Base-by-base conservation (phyloP, 2,329 filamentous ascomycete species). In the Westerdykella ornata region DNA sequence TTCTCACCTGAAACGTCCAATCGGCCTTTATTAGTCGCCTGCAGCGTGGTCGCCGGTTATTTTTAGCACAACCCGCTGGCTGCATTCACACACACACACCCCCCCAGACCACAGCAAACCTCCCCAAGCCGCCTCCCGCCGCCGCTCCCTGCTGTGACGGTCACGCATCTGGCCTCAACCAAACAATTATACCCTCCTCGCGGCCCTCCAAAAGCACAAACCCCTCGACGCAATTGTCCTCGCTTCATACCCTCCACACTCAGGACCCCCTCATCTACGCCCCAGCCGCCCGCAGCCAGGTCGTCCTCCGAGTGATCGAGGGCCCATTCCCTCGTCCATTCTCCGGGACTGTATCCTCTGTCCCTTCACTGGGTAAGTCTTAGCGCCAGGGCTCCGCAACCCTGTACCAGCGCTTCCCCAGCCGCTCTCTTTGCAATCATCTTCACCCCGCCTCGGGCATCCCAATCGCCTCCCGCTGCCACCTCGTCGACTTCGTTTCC, bases 361-460 rank as follows among this genome's bases (percentile, higher is more conserved):
- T 26, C 48, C 53, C 35, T 56, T 58, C 54, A 62, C 61, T 62
- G 62, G 59, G 53, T 54, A 57, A 59, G 59, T 60, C 41, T 63
- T 59, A 62, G 60, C 61, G 61, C 61, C 61, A 56, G 54, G 42
- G 47, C 49, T 49, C 53, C 55, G 51, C 53, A 51, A 47, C 49
- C 50, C 53, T 54, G 49, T 48, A 45, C 52, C 46, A 59, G 54
- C 60, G 58, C 60, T 58, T 62, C 59, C 44, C 52, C 59, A 60
- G 52, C 56, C 59, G 58, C 58, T 51, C 44, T 51, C 36, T 38
- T 47, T 47, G 50, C 55, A 50, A 57, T 54, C 53, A 55, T 52
- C 55, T 41, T 54, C 52, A 44, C 43, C 44, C 38, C 19, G 14
- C n/a, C 37, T 14, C 26, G 37, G 19, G 22, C 18, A 34, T 53